Evolutionary conservation across 805 yeast genomes (phyloP), one percentile per base, ranked within the genome.

Genomic region (Spathaspora boniae): DNA sequence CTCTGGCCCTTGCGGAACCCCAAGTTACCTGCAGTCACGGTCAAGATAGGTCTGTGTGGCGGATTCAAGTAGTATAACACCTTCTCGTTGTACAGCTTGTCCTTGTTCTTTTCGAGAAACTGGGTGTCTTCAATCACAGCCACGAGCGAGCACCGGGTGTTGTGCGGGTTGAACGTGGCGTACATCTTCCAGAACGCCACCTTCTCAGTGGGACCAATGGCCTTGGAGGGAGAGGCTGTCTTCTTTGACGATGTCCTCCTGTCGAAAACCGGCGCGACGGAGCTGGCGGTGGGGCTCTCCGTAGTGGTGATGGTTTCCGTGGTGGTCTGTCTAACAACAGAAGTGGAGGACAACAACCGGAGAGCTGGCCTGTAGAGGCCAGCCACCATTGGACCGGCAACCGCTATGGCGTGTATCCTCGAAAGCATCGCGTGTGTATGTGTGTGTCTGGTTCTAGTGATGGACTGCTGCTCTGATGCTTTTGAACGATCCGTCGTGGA

Each of bases 1-100:
- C 96, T 79, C 38, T 87, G 87, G 12, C 93, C 77, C 52, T 88
- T 87, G 52, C 87, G 76, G 69, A 88, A 91, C 3, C 98, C 98
- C 34, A 87, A 68, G 54, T 76, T 78, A 34, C 98, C 98, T 0
- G 96, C 82, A 6, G 86, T 75, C 33, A 86, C 64, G 16, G 82
- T 76, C 29, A 82, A 55, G 44, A 76, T 72, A 19, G 82, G 80
- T 44, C 78, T 82, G 60, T 89, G 91, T 17, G 88, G 93, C 32
- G 89, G 74, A 43, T 82, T 78, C 47, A 86, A 66, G 62, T 82
- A 82, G 56, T 87, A 84, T 32, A 87, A 68, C 33, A 85, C 83
- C 61, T 86, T 68, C 42, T 87, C 80, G 57, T 80, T 79, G 58
- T 74, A 77, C 20, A 82, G 55, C 35, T 76, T 54, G 27, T 68